Base-by-base conservation (phyloP, 495 filamentous ascomycete genomes). In the Lindgomyces ingoldianus region DNA sequence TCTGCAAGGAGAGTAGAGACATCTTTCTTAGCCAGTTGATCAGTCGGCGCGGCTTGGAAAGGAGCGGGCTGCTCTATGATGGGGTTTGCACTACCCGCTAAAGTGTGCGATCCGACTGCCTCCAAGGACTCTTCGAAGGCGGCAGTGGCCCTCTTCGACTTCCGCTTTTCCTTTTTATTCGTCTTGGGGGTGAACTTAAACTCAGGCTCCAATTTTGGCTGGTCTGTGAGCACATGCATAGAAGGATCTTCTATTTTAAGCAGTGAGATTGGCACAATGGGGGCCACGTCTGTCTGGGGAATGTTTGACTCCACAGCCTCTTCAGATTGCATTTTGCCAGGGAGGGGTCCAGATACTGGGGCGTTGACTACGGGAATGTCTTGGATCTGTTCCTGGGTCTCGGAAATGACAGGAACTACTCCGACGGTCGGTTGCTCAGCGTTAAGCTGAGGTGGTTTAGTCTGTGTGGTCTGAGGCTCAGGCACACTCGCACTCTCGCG, bases 81-180 rank as follows among this genome's bases (percentile, higher is more conserved):
- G n/a, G n/a, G n/a, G n/a, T n/a, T n/a, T n/a, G n/a, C n/a, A n/a
- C n/a, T n/a, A n/a, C n/a, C 49, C 1, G 49, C 10, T 9, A 33
- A 18, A n/a, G 25, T 2, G 24, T 27, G 3, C 1, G 27, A 36
- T 27, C 33, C 49, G 18, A 26, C 11, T 6, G 6, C 1, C 18
- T 19, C n/a, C 9, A 18, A 27, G 18, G 50, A 19, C 25, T 56
- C 50, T 56, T 55, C 18, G 29, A 49, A 39, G 14, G 6, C 14
- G 1, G 30, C 10, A 29, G 19, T n/a, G 8, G 21, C 58, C 11
- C 36, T 55, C 44, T 64, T 64, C 27, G 60, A 64, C 44, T 69
- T 69, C 36, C 61, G 66, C 29, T 69, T 69, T 18, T 61, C 21
- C 60, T 63, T 63, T 39, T 63, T 63, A 33, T 2, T 45, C 41